Evolutionary conservation across 371 early-diverging fungal species (phyloP).

Genomic region (Circinella minor): DNA sequence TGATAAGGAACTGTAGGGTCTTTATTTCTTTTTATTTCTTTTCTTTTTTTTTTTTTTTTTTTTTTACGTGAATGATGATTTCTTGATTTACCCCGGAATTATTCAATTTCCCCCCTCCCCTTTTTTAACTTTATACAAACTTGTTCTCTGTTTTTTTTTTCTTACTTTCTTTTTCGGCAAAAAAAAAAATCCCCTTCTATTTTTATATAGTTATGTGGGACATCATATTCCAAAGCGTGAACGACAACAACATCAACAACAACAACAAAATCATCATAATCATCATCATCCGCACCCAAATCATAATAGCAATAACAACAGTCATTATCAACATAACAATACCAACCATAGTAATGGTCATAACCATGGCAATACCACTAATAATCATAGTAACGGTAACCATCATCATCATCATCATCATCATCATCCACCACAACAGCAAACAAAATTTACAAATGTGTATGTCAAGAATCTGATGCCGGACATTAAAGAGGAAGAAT

Average conservation of each 20-base stretch:
- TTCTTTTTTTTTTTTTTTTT: neutral
- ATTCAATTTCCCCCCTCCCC: no score
- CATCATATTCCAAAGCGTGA: constrained; percentile 91
- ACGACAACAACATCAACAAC: constrained; percentile 63
- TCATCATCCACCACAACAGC: constrained; percentile 12
- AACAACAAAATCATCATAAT: constrained; percentile 11
- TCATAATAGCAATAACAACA: neutral
- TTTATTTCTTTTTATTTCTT: neutral
- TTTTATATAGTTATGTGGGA: constrained; percentile 64
- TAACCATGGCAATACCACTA: constrained; percentile 33
- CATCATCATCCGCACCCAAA: neutral
- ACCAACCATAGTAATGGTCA: constrained; percentile 39
- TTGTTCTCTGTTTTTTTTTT: neutral
- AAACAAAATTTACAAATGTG: constrained; percentile 94
- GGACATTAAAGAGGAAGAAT: constrained; percentile 84
- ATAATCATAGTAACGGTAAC: neutral
- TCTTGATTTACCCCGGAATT: no score
- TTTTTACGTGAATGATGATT: neutral
- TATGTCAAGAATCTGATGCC: constrained; percentile 97
- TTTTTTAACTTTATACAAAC: no score
- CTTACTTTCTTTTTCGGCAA: neutral
- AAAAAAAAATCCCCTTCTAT: neutral
- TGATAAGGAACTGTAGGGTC: constrained; percentile 83
- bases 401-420: constrained; percentile 34
- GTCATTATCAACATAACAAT: neutral